Evolutionary conservation across 306 rosid genomes (phyloP).

Genomic region (Medicago truncatula): DNA sequence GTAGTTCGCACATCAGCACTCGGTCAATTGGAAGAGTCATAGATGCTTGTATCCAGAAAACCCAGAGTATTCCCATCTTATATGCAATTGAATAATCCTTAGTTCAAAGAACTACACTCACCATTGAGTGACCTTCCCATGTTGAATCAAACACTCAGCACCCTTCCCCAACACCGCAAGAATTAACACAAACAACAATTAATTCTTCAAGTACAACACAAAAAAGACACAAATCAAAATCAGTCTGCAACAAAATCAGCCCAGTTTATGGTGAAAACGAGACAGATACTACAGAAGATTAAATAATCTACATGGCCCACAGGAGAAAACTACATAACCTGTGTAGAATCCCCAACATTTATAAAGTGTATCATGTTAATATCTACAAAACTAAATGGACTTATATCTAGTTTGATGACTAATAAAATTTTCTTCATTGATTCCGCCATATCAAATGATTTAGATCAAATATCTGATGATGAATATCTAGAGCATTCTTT

Average conservation of each 20-base stretch:
- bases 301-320: neutral
- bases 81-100: neutral
- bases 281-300: neutral
- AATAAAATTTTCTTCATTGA: neutral
- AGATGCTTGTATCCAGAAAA: neutral
- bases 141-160: neutral
- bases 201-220: neutral
- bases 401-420: neutral
- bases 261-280: neutral
- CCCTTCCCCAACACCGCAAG: neutral
- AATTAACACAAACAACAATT: neutral
- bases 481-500: neutral
- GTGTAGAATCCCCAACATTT: neutral
- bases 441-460: neutral
- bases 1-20: neutral
- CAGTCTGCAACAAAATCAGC: neutral
- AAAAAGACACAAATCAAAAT: neutral
- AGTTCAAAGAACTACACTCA: neutral
- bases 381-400: neutral
- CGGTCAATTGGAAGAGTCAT: neutral
- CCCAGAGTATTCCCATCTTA: neutral
- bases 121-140: neutral
- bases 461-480: neutral
- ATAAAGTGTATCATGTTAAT: neutral
- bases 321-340: neutral